Evolutionary conservation across 2,329 filamentous ascomycete genomes (phyloP).

Genomic region (Cercospora sojina): DNA sequence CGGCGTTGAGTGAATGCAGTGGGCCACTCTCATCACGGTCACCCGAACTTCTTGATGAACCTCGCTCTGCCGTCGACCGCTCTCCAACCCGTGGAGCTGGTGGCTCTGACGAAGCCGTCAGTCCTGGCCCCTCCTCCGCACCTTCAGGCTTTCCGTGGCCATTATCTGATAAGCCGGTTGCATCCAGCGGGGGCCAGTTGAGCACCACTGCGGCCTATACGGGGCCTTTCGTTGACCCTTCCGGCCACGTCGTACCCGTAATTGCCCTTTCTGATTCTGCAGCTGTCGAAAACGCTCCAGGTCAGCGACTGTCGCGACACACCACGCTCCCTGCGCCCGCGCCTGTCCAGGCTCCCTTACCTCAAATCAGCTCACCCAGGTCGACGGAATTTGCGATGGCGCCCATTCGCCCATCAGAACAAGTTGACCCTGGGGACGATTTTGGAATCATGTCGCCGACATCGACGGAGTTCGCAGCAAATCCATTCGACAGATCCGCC

Average conservation of each 20-base stretch:
- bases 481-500: slow-evolving; percentile 38
- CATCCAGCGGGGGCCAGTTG: slow-evolving; percentile 19
- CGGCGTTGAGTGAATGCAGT: slow-evolving; percentile 37
- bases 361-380: slow-evolving; percentile 40
- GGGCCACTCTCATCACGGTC: slow-evolving; percentile 33
- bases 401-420: slow-evolving; percentile 35
- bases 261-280: slow-evolving; percentile 35
- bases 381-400: slow-evolving; percentile 41
- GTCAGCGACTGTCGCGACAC: neutral
- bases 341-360: neutral
- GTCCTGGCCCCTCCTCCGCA: slow-evolving; percentile 64
- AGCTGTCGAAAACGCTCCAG: slow-evolving; percentile 12
- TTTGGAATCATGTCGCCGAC: slow-evolving; percentile 44
- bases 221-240: slow-evolving; percentile 49
- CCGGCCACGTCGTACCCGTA: slow-evolving; percentile 38
- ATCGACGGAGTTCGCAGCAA: slow-evolving; percentile 43
- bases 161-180: slow-evolving; percentile 47
- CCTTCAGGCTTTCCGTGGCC: slow-evolving; percentile 64
- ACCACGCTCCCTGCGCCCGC: neutral
- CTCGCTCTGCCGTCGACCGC: slow-evolving; percentile 26
- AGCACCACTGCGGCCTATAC: slow-evolving; percentile 47
- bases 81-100: slow-evolving; percentile 12
- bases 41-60: slow-evolving; percentile 16
- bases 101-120: slow-evolving; percentile 36
- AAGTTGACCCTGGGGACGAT: slow-evolving; percentile 37